A percentile compares a stretch with the other conserved stretches of the same genome.
phyloP scores from a whole-genome alignment of 805 yeast genomes.

The Metschnikowia cubensis region DNA sequence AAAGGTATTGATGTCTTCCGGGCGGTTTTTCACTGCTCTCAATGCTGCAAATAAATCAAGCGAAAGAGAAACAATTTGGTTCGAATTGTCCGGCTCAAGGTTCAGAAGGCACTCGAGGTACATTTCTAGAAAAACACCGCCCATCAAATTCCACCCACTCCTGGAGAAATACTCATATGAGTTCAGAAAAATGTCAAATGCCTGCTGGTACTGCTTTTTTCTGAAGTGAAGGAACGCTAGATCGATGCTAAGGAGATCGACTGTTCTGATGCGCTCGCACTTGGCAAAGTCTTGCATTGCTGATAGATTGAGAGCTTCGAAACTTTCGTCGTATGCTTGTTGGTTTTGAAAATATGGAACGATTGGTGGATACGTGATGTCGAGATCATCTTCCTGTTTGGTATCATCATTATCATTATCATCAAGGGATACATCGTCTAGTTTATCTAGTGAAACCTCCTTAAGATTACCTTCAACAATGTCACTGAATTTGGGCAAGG shows the following conservation, averaged over 20 bases:
- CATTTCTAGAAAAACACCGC: constrained; percentile 58
- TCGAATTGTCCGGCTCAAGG: constrained; percentile 20
- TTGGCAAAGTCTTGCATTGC: constrained; percentile 50
- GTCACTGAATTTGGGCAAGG: constrained; percentile 4
- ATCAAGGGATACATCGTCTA: constrained; percentile 7
- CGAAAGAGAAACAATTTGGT: constrained; percentile 36
- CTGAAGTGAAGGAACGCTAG: constrained; percentile 68
- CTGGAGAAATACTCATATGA: constrained; percentile 65
- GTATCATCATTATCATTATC: background rate
- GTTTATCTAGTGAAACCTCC: constrained; percentile 12
- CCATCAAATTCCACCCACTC: constrained; percentile 73
- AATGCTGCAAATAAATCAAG: constrained; percentile 38
- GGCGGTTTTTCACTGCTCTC: constrained; percentile 11
- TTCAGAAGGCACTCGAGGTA: constrained; percentile 67
- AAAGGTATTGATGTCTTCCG: constrained; percentile 28
- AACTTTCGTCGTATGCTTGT: constrained; percentile 25
- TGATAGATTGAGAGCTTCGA: constrained; percentile 51
- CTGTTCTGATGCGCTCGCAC: constrained; percentile 57
- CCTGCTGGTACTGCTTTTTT: constrained; percentile 50
- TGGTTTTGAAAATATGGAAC: constrained; percentile 14
- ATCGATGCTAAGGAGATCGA: constrained; percentile 73
- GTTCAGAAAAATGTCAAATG: constrained; percentile 59
- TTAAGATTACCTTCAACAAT: constrained; percentile 9
- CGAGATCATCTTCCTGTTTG: background rate
- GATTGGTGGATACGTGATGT: constrained; percentile 18